Percentiles rank a stretch among this genome's conserved stretches.
Conservation (phyloP, 129 eudicot species). For the Chrysanthemum makinoi region DNA sequence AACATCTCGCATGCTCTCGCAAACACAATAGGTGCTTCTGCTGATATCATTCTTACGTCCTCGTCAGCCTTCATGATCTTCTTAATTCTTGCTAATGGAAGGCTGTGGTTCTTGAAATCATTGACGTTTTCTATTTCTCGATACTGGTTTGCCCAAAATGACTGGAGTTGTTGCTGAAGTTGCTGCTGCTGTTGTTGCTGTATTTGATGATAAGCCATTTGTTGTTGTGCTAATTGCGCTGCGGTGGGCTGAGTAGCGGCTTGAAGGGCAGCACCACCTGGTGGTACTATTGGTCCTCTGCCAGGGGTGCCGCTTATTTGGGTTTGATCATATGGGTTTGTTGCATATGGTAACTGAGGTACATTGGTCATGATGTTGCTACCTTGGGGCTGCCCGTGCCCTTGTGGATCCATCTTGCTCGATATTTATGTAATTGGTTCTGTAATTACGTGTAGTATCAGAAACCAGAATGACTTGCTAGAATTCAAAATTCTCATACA, state of each 20-base stretch:
- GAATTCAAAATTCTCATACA: too few species aligned
- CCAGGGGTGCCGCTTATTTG: conserved; percentile 47
- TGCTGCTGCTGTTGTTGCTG: conserved; percentile 68
- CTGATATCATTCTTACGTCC: conserved; percentile 83
- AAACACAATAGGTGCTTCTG: conserved; percentile 78
- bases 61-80: conserved; percentile 91
- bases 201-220: conserved; percentile 59
- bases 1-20: conserved; percentile 84
- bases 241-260: conserved; percentile 41
- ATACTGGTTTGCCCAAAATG: conserved; percentile 67
- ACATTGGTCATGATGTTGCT: conserved; percentile 41
- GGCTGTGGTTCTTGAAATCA: conserved; percentile 85
- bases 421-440: background rate
- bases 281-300: conserved; percentile 40
- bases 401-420: conserved; percentile 67
- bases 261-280: conserved; percentile 43
- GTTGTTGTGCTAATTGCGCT: conserved; percentile 58
- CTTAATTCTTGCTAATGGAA: conserved; percentile 84
- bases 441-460: too few species aligned
- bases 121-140: conserved; percentile 62
- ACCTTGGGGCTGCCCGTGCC: conserved; percentile 57
- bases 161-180: conserved; percentile 61
- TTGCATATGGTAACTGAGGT: conserved; percentile 49
- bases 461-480: too few species aligned
- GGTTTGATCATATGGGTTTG: conserved; percentile 44